Evolutionary conservation across 208 protist species (phyloP).

Genomic region (Tritrichomonas musculus): DNA sequence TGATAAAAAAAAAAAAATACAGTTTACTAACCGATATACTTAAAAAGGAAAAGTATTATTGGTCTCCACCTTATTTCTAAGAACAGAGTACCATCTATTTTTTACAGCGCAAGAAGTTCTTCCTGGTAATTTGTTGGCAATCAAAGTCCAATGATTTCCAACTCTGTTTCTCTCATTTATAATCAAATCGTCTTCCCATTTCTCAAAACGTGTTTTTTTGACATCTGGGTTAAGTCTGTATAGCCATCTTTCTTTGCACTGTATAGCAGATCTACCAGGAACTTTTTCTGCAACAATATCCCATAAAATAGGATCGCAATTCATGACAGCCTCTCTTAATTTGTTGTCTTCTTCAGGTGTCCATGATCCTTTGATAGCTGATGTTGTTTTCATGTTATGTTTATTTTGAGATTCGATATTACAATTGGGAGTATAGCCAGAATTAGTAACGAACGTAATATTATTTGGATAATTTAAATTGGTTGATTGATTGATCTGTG

Average conservation of each 20-base stretch:
- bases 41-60: no score
- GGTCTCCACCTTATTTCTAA: no score
- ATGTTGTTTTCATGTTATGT: no score
- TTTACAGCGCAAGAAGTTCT: neutral
- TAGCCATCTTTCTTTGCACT: neutral
- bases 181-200: neutral
- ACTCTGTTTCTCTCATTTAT: neutral
- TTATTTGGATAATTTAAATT: no score
- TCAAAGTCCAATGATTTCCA: conserved; percentile 8
- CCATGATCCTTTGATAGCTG: neutral
- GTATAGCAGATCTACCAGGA: neutral
- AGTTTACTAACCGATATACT: no score
- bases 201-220: neutral
- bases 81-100: conserved; percentile 6
- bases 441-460: no score
- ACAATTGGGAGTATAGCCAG: no score
- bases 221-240: neutral
- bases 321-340: neutral
- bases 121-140: neutral
- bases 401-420: no score
- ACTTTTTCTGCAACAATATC: neutral
- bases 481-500: no score
- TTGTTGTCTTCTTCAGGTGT: neutral
- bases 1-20: no score
- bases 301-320: neutral